phyloP scores from a whole-genome alignment of 78 protist genomes.

The Acrasis kona region DNA sequence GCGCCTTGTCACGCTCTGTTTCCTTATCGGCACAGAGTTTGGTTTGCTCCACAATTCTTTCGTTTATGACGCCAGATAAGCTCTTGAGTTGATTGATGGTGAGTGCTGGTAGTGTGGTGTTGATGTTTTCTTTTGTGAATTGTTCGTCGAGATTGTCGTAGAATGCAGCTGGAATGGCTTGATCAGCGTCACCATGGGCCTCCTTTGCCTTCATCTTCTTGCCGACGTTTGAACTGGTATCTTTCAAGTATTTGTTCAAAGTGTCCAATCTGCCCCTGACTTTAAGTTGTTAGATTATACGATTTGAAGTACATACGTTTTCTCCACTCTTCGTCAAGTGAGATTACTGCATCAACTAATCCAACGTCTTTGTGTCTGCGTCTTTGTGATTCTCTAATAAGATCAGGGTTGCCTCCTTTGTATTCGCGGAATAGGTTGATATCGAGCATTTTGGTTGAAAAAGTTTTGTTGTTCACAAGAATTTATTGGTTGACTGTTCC shows the following conservation, averaged over 20 bases:
- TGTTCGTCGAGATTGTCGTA: neutral
- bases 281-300: neutral
- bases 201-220: conserved; percentile 19
- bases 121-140: neutral
- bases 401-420: conserved; percentile 80
- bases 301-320: neutral
- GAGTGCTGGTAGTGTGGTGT: neutral
- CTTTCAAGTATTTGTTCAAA: neutral
- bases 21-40: conserved; percentile 14
- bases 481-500: no score
- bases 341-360: conserved; percentile 69
- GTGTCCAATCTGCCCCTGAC: conserved; percentile 6
- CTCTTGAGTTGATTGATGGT: no score
- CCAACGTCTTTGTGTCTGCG: conserved; percentile 47
- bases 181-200: neutral
- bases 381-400: conserved; percentile 83
- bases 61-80: no score
- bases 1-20: neutral
- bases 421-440: conserved; percentile 72
- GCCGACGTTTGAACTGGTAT: conserved; percentile 35
- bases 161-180: neutral
- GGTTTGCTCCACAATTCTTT: neutral
- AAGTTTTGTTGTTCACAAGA: no score
- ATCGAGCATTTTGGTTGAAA: no score
- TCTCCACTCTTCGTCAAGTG: conserved; percentile 56